Evolutionary conservation across 331 rosid species (phyloP).

Genomic region (Acacia concinna): DNA sequence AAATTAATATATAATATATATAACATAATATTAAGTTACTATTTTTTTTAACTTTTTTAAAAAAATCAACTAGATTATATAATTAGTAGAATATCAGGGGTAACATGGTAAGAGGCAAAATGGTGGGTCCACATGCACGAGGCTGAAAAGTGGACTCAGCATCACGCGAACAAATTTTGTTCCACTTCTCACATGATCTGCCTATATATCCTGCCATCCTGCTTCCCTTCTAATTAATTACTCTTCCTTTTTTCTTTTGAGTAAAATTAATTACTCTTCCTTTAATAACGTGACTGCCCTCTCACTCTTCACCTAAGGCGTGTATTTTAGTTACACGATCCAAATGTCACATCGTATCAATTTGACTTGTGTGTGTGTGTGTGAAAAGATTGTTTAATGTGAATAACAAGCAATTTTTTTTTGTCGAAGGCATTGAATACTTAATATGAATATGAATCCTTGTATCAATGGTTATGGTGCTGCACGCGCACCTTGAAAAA

Average conservation of each 20-base stretch:
- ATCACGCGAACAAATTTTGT: background rate
- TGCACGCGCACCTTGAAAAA: background rate
- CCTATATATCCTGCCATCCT: background rate
- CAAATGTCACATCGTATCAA: background rate
- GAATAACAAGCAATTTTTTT: too few relatives aligned
- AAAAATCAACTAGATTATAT: too few relatives aligned
- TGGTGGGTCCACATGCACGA: background rate
- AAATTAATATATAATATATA: too few relatives aligned
- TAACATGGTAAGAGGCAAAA: too few relatives aligned
- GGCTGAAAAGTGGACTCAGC: background rate
- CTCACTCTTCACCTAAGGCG: background rate
- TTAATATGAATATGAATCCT: background rate
- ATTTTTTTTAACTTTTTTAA: too few relatives aligned
- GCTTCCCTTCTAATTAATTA: background rate
- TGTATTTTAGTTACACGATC: background rate
- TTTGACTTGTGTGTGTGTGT: too few relatives aligned
- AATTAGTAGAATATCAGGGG: too few relatives aligned
- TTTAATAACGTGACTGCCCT: background rate
- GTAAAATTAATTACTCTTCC: background rate
- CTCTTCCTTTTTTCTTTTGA: too few relatives aligned
- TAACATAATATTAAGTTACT: too few relatives aligned
- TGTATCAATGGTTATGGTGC: background rate
- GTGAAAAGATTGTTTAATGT: too few relatives aligned
- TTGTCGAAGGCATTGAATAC: background rate
- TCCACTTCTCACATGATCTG: background rate